Percentiles rank a stretch among this genome's conserved stretches.
Evolutionary conservation across 2,329 filamentous ascomycete species (phyloP).

Genomic region (Fusarium odoratissimum): DNA sequence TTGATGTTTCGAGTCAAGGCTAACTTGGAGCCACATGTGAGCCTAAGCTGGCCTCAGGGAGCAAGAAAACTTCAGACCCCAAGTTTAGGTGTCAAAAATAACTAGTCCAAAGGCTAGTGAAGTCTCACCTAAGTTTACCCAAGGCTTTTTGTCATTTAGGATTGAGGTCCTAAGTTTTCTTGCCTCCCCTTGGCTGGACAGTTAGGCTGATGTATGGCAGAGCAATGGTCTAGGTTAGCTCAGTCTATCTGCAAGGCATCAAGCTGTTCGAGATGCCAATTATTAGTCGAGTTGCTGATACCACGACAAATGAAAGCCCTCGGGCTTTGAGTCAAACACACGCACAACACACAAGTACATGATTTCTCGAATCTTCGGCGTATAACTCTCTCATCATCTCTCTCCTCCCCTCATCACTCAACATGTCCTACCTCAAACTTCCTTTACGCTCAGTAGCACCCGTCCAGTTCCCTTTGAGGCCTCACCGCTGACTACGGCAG

Average conservation of each 20-base stretch:
- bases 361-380: neutral
- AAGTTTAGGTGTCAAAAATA: too few species aligned
- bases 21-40: neutral
- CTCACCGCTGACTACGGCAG: conserved; percentile 28
- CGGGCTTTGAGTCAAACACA: neutral
- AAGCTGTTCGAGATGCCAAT: neutral
- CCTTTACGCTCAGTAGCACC: neutral
- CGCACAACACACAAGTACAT: neutral
- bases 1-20: neutral
- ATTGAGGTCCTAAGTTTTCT: too few species aligned
- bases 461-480: conserved; percentile 26
- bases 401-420: neutral
- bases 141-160: too few species aligned
- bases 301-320: conserved; percentile 4
- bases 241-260: neutral
- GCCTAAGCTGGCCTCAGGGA: neutral
- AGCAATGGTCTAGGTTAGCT: conserved; percentile 19
- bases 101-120: too few species aligned
- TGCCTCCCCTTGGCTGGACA: neutral
- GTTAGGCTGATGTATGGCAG: conserved; percentile 21
- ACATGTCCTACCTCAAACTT: conserved; percentile 1
- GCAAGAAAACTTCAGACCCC: too few species aligned
- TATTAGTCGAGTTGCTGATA: conserved; percentile 1
- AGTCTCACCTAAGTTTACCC: too few species aligned
- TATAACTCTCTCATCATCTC: neutral